phyloP scores from a whole-genome alignment of 2,329 filamentous ascomycete genomes.

The Mycogone perniciosa region DNA sequence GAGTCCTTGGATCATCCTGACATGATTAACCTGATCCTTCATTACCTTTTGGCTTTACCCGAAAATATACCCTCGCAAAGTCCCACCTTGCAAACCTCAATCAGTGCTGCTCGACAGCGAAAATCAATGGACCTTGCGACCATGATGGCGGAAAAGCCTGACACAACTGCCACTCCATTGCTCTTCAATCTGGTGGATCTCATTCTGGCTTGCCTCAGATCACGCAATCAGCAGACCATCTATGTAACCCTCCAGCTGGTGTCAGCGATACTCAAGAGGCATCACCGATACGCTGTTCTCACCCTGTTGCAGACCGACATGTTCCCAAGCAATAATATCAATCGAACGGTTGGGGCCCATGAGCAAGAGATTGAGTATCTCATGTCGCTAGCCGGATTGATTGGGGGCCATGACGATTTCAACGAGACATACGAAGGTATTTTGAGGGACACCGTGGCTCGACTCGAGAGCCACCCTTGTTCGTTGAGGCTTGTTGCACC shows the following conservation, averaged over 20 bases:
- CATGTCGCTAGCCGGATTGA: conserved; percentile 58
- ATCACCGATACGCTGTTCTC: conserved; percentile 78
- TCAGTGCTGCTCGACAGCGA: conserved; percentile 68
- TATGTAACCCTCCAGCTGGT: conserved; percentile 82
- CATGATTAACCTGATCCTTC: conserved; percentile 87
- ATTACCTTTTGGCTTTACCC: conserved; percentile 81
- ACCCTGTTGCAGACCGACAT: conserved; percentile 66
- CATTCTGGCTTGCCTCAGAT: conserved; percentile 76
- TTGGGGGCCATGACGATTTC: conserved; percentile 64
- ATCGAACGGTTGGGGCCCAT: conserved; percentile 66
- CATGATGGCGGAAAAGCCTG: conserved; percentile 68
- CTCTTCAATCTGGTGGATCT: conserved; percentile 93
- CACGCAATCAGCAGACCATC: conserved; percentile 80
- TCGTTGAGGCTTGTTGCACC: conserved; percentile 62
- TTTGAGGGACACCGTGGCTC: conserved; percentile 61
- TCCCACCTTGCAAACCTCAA: conserved; percentile 40
- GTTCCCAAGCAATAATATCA: conserved; percentile 45
- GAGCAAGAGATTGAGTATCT: conserved; percentile 69
- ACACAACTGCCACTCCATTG: conserved; percentile 68
- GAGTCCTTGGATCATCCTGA: conserved; percentile 90
- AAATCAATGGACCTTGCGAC: conserved; percentile 85
- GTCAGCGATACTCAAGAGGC: conserved; percentile 77
- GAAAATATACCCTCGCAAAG: conserved; percentile 39
- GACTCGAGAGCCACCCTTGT: conserved; percentile 67
- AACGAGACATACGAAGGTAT: conserved; percentile 68